Evolutionary conservation across 768 basidiomycete genomes (phyloP).

Genomic region (Clitopilus hobsonii): DNA sequence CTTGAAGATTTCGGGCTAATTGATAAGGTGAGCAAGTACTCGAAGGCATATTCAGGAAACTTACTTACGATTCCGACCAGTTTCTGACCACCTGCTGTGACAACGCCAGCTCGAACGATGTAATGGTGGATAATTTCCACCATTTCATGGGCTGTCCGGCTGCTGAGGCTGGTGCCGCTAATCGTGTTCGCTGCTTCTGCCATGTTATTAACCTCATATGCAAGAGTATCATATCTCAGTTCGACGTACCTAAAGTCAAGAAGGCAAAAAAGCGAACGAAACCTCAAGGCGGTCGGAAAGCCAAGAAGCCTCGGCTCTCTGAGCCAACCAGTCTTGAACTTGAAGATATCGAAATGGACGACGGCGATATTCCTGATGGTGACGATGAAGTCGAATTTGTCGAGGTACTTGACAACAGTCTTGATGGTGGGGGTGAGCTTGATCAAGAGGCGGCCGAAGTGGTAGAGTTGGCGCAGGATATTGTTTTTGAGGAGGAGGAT

Average conservation of each 20-base stretch:
- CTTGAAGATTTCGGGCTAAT: conserved; percentile 29
- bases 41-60: not conserved
- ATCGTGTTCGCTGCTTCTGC: conserved; percentile 28
- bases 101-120: conserved; percentile 30
- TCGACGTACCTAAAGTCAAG: conserved; percentile 22
- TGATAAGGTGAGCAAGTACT: conserved; percentile 22
- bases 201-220: conserved; percentile 34
- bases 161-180: conserved; percentile 16
- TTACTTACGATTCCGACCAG: conserved; percentile 7
- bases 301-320: not conserved
- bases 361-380: not conserved
- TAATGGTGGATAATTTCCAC: conserved; percentile 23
- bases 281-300: not conserved
- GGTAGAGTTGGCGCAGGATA: not conserved
- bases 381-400: not conserved
- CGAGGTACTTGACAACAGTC: not conserved
- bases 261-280: not conserved
- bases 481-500: conserved; percentile 5
- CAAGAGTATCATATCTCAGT: conserved; percentile 23
- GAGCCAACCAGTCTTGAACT: not conserved
- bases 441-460: not conserved
- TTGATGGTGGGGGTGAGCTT: not conserved
- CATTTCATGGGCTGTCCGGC: conserved; percentile 9
- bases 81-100: conserved; percentile 29
- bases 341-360: not conserved